phyloP scores from a whole-genome alignment of 208 protist genomes.

The Acanthamoeba sp. region DNA sequence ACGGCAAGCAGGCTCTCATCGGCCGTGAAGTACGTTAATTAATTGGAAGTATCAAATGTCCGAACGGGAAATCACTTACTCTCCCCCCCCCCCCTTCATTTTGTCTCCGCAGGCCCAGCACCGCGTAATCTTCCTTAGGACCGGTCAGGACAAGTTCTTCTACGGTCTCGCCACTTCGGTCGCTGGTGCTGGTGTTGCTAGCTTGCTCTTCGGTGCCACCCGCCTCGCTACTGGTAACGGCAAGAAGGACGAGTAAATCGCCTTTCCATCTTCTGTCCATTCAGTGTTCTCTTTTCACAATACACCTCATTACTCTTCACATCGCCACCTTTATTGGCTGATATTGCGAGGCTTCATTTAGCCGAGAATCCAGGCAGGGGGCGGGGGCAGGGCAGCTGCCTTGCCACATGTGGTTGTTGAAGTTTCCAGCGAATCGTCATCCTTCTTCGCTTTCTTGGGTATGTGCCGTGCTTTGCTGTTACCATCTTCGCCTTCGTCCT shows the following conservation, averaged over 20 bases:
- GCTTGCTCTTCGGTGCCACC: not conserved
- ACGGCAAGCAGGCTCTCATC: constrained; percentile 15
- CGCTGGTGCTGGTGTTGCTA: constrained; percentile 22
- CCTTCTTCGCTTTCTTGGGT: constrained; percentile 3
- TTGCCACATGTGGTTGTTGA: not conserved
- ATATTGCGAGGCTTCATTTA: not conserved
- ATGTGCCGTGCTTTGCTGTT: not conserved
- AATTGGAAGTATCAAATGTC: not conserved
- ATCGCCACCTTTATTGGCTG: not conserved
- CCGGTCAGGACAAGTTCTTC: constrained; percentile 19
- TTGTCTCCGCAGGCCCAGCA: not conserved
- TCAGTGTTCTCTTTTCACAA: constrained; percentile 4
- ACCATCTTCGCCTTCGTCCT: not conserved
- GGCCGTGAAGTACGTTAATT: not conserved
- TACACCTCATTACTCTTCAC: not conserved
- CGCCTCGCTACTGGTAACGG: not conserved
- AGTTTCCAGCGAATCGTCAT: not conserved
- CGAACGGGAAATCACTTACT: not conserved
- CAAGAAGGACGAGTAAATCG: constrained; percentile 33
- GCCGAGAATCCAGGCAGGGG: constrained; percentile 10
- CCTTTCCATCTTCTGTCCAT: not conserved
- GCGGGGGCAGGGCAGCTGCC: not conserved
- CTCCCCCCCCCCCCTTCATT: not conserved
- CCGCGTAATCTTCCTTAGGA: constrained; percentile 43
- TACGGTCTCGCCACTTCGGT: not conserved